Evolutionary conservation across 169 alveolate species (phyloP).

Genomic region (Amoebophrya sp.): DNA sequence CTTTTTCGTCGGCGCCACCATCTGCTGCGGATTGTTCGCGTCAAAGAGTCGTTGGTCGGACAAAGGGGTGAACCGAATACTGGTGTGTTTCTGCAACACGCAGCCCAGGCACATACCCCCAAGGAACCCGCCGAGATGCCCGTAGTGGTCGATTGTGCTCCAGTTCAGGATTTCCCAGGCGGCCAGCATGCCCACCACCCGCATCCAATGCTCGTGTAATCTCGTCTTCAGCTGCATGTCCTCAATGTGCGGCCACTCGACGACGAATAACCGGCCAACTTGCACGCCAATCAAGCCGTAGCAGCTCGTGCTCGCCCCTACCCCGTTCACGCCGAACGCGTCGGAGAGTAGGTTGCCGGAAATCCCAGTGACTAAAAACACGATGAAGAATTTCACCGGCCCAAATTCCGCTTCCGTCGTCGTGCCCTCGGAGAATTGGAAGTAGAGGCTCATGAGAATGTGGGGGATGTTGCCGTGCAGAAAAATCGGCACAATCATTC

Average conservation of each 20-base stretch:
- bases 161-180: background rate
- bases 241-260: background rate
- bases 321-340: background rate
- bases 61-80: background rate
- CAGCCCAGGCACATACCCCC: background rate
- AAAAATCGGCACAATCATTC: background rate
- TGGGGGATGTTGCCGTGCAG: background rate
- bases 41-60: background rate
- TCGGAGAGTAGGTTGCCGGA: background rate
- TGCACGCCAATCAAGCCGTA: slow-evolving; percentile 12
- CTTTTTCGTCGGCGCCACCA: background rate
- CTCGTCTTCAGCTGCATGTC: background rate
- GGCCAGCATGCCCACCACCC: background rate
- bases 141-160: slow-evolving; percentile 1
- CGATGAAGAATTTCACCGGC: background rate
- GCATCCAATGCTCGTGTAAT: background rate
- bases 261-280: background rate
- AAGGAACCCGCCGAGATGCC: background rate
- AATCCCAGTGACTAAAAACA: background rate
- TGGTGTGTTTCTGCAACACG: background rate
- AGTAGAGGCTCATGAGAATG: background rate
- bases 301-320: background rate
- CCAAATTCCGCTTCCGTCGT: background rate
- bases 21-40: background rate
- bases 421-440: slow-evolving; percentile 6